Conservation (phyloP, 179 eudicot species). For the Corrigiola litoralis region DNA sequence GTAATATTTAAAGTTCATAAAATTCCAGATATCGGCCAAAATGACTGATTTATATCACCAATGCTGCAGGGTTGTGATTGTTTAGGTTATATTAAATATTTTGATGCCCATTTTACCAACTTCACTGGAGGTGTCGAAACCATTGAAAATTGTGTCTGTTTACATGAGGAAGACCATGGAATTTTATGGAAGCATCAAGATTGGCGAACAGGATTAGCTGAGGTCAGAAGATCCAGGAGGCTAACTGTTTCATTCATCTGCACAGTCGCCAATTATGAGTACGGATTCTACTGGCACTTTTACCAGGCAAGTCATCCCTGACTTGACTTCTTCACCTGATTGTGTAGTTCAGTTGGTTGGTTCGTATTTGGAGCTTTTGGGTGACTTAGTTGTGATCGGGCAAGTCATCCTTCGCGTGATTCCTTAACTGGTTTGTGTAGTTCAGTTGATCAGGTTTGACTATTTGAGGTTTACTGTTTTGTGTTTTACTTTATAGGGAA, state of each 20-base stretch:
- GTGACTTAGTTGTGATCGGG: too few relatives aligned
- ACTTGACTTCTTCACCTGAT: not conserved
- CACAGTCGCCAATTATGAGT: slow-evolving; percentile 97
- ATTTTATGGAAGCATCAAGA: slow-evolving; percentile 99
- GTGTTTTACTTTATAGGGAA: not conserved
- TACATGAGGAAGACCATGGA: slow-evolving; percentile 98
- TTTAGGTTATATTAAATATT: slow-evolving; percentile 80
- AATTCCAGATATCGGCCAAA: not conserved
- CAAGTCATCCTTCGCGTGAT: not conserved
- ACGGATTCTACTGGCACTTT: slow-evolving; percentile 97
- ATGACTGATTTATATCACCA: slow-evolving; percentile 4
- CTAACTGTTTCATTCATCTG: slow-evolving; percentile 87
- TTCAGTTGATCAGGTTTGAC: not conserved
- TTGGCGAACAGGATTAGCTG: slow-evolving; percentile 97
- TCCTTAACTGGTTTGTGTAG: not conserved
- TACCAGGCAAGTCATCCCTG: slow-evolving; percentile 70
- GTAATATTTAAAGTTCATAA: not conserved
- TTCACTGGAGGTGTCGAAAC: slow-evolving; percentile 96
- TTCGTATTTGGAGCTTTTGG: too few relatives aligned
- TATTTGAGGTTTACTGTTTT: not conserved
- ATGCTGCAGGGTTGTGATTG: slow-evolving; percentile 89
- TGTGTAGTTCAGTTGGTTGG: too few relatives aligned
- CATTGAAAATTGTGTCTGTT: slow-evolving; percentile 87
- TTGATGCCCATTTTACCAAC: slow-evolving; percentile 91
- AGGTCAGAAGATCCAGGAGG: slow-evolving; percentile 89